Evolutionary conservation across 805 yeast species (phyloP).

Genomic region (Lipomyces kockii): DNA sequence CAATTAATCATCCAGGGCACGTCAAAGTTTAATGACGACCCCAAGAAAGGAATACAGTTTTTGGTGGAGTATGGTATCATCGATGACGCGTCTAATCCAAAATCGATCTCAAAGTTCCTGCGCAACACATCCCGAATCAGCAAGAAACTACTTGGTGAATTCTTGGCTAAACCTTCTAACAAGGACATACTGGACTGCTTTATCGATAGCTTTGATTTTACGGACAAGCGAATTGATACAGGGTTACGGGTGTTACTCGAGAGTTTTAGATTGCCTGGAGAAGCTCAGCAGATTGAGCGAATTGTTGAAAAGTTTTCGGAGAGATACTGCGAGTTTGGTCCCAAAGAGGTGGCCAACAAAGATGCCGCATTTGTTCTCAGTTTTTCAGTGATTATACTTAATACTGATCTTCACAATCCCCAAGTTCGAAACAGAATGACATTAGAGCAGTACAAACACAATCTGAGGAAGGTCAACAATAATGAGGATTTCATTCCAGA

Average conservation of each 20-base stretch:
- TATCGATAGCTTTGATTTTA: constrained; percentile 73
- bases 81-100: constrained; percentile 52
- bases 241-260: constrained; percentile 82
- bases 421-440: constrained; percentile 91
- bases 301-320: constrained; percentile 85
- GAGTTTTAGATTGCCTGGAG: constrained; percentile 92
- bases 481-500: constrained; percentile 79
- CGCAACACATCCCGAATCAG: constrained; percentile 81
- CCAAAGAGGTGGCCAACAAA: constrained; percentile 69
- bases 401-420: constrained; percentile 90
- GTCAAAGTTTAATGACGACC: constrained; percentile 73
- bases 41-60: constrained; percentile 71
- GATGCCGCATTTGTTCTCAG: constrained; percentile 92
- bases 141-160: constrained; percentile 86
- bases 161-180: constrained; percentile 76
- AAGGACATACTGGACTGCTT: constrained; percentile 63
- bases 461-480: constrained; percentile 77
- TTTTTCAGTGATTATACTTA: constrained; percentile 88
- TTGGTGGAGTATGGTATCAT: constrained; percentile 72
- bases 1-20: constrained; percentile 79
- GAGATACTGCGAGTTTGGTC: constrained; percentile 72
- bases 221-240: constrained; percentile 84
- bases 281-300: constrained; percentile 94
- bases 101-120: constrained; percentile 75
- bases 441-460: constrained; percentile 75